These are phyloP conservation scores for Pyrenophora teres DNA, from an alignment of 2,329 filamentous ascomycete species.

Conservation along the genomic window DNA sequence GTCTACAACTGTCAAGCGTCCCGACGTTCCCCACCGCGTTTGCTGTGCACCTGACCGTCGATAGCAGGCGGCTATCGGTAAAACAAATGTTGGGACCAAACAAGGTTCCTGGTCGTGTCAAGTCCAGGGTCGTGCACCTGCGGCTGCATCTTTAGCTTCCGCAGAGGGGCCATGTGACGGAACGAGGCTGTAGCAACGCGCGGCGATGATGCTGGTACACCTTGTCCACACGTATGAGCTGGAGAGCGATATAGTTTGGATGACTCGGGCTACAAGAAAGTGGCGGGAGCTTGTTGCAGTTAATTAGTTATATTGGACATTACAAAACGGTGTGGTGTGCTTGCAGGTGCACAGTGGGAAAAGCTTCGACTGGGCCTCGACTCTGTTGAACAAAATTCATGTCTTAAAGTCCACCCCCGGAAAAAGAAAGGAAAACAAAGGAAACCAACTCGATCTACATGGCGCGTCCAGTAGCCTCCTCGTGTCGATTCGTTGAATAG, in stretches of 20 bases:
- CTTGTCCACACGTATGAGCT: too few relatives aligned
- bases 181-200: too few relatives aligned
- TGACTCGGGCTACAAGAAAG: too few relatives aligned
- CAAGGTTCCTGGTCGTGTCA: not conserved
- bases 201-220: too few relatives aligned
- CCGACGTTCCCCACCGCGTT: not conserved
- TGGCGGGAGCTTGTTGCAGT: not conserved
- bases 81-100: not conserved
- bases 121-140: not conserved
- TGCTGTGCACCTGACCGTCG: not conserved
- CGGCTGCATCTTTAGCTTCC: too few relatives aligned
- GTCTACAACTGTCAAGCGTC: not conserved
- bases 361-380: not conserved
- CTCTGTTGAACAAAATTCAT: not conserved
- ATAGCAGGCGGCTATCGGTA: not conserved
- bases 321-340: not conserved
- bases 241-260: too few relatives aligned
- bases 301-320: not conserved
- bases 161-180: too few relatives aligned
- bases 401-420: not conserved
- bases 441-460: slow-evolving; percentile 6
- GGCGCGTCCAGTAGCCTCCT: not conserved
- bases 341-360: not conserved
- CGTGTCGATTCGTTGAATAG: too few relatives aligned
- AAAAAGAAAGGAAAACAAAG: slow-evolving; percentile 1